A percentile compares a stretch with the other conserved stretches of the same genome.
These are phyloP conservation scores for Talaromyces verruculosus DNA, from an alignment of 2,329 filamentous ascomycete genomes.

Conservation along the genomic window DNA sequence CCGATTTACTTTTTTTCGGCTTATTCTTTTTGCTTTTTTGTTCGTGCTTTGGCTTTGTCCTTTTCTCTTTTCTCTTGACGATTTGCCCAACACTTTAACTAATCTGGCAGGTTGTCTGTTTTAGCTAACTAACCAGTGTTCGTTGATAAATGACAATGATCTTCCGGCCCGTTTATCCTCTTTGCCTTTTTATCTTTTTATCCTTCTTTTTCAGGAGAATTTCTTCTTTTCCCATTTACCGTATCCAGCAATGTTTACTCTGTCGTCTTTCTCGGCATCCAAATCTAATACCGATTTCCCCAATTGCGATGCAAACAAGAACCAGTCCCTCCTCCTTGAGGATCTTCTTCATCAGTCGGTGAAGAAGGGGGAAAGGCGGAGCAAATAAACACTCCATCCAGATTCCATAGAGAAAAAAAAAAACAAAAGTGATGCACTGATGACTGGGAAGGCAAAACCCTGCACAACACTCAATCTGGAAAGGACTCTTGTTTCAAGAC, in stretches of 20 bases:
- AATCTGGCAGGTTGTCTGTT: background rate
- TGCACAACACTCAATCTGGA: constrained; percentile 3
- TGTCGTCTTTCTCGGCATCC: background rate
- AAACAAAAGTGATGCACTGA: constrained; percentile 4
- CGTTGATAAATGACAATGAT: constrained; percentile 1
- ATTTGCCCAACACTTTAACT: background rate
- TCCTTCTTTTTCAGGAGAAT: background rate
- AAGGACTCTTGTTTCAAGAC: constrained; percentile 1
- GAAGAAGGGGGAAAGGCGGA: constrained; percentile 1
- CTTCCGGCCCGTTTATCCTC: constrained; percentile 17
- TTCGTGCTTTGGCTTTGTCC: background rate
- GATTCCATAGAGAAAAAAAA: background rate
- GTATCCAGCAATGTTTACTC: background rate
- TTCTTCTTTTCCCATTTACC: constrained; percentile 2
- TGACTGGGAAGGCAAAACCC: background rate
- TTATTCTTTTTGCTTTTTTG: constrained; percentile 3
- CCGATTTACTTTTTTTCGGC: background rate
- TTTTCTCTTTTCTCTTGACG: background rate
- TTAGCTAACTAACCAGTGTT: background rate
- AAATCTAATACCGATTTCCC: background rate
- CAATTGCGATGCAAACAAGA: constrained; percentile 7
- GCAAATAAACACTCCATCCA: background rate
- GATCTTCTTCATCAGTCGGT: background rate
- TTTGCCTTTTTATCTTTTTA: background rate
- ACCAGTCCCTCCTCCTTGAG: background rate